phyloP scores from a whole-genome alignment of 2,329 filamentous ascomycete genomes.

The Clarireedia monteithiana region DNA sequence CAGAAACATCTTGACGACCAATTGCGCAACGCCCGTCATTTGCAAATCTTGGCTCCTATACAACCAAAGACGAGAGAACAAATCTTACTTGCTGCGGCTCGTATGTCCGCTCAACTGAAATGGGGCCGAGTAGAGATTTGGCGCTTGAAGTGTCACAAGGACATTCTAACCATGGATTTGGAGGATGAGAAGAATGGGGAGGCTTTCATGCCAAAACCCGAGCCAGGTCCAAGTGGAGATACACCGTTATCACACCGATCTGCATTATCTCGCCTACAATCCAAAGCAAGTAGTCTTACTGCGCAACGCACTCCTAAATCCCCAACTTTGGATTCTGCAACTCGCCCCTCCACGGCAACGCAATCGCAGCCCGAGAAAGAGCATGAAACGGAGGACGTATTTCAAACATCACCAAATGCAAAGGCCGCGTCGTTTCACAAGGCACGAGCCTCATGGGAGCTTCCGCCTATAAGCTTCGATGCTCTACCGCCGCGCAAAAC shows the following conservation, averaged over 20 bases:
- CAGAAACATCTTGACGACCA: slow-evolving; percentile 77
- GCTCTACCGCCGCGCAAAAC: slow-evolving; percentile 31
- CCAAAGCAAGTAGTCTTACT: slow-evolving; percentile 30
- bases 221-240: slow-evolving; percentile 11
- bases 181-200: slow-evolving; percentile 56
- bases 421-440: slow-evolving; percentile 33
- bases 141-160: slow-evolving; percentile 82
- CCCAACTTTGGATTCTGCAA: slow-evolving; percentile 27
- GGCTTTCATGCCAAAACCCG: slow-evolving; percentile 4
- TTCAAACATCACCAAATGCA: slow-evolving; percentile 41
- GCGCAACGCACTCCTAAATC: slow-evolving; percentile 34
- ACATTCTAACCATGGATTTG: slow-evolving; percentile 78
- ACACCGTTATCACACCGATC: slow-evolving; percentile 25
- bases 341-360: slow-evolving; percentile 28
- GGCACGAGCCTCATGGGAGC: slow-evolving; percentile 38
- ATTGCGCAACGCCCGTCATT: slow-evolving; percentile 80
- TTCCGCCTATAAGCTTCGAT: slow-evolving; percentile 33
- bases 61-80: slow-evolving; percentile 84
- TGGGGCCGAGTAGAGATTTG: slow-evolving; percentile 94
- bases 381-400: slow-evolving; percentile 37
- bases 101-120: slow-evolving; percentile 80
- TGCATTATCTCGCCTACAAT: slow-evolving; percentile 28
- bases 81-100: slow-evolving; percentile 74
- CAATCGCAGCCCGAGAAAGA: slow-evolving; percentile 27
- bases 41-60: slow-evolving; percentile 83